A percentile compares a stretch with the other conserved stretches of the same genome.
phyloP scores from a whole-genome alignment of 2,329 filamentous ascomycete species.

The Pyrenophora tritici-repentis region DNA sequence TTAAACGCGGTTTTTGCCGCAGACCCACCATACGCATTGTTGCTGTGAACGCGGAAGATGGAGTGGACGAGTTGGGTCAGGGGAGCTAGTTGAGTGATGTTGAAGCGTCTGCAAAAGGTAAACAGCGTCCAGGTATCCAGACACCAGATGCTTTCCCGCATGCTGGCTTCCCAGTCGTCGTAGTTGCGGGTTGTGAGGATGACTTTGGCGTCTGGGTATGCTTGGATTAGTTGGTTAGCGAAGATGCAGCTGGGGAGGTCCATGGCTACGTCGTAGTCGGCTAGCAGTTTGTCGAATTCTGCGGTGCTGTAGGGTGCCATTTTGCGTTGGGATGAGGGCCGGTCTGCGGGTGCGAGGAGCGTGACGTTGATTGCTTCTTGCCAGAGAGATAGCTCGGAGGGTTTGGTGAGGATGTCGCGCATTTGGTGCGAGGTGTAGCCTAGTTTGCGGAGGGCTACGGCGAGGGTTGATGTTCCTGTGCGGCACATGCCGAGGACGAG shows the following conservation, averaged over 20 bases:
- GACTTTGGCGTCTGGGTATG: conserved; percentile 43
- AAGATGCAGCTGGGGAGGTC: conserved; percentile 39
- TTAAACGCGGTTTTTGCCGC: conserved; percentile 29
- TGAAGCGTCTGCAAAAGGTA: conserved; percentile 20
- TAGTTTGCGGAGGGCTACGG: conserved; percentile 52
- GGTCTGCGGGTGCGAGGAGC: conserved; percentile 21
- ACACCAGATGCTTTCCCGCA: conserved; percentile 33
- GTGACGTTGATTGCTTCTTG: conserved; percentile 38
- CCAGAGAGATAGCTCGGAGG: conserved; percentile 30
- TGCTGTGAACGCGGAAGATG: conserved; percentile 30
- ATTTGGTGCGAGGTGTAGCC: conserved; percentile 36
- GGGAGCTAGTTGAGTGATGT: conserved; percentile 31
- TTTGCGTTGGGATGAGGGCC: conserved; percentile 12
- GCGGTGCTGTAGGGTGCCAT: conserved; percentile 32
- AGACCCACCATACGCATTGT: conserved; percentile 29
- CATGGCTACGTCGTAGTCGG: conserved; percentile 47
- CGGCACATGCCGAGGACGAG: conserved; percentile 71
- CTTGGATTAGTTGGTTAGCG: conserved; percentile 33
- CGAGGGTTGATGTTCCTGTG: conserved; percentile 67
- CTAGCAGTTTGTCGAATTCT: conserved; percentile 56
- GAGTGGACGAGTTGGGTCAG: conserved; percentile 29
- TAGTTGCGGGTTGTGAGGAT: conserved; percentile 39
- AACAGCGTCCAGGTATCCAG: conserved; percentile 33
- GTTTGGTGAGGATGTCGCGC: conserved; percentile 27
- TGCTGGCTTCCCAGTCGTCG: conserved; percentile 33